phyloP scores from a whole-genome alignment of 2,329 filamentous ascomycete species.

The Paecilomyces niveus region DNA sequence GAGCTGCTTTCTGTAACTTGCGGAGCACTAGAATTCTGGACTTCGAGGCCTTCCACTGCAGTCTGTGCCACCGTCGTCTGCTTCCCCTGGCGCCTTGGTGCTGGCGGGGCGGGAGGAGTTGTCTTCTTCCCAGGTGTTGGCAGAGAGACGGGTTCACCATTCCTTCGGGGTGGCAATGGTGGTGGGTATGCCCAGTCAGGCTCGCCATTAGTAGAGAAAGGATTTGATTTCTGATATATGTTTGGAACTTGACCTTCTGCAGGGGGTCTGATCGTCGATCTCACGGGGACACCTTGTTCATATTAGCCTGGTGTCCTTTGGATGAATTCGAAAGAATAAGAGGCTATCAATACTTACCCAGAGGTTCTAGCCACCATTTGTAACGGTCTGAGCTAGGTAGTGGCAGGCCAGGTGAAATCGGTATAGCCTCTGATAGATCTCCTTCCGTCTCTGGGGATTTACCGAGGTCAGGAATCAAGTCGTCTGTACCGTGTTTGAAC shows the following conservation, averaged over 20 bases:
- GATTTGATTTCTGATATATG: conserved; percentile 68
- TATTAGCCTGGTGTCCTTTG: conserved; percentile 7
- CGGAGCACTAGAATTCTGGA: neutral
- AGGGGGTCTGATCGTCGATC: conserved; percentile 63
- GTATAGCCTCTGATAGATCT: conserved; percentile 72
- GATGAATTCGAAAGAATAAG: neutral
- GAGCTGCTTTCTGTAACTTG: neutral
- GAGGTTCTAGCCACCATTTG: conserved; percentile 58
- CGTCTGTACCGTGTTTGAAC: conserved; percentile 58
- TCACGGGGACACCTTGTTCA: conserved; percentile 59
- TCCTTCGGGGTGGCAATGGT: conserved; percentile 6
- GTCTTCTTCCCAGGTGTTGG: neutral
- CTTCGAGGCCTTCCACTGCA: neutral
- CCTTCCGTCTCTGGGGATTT: conserved; percentile 40
- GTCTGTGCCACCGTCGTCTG: conserved; percentile 3
- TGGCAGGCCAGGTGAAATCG: conserved; percentile 69
- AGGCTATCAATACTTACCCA: conserved; percentile 35
- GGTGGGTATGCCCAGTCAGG: conserved; percentile 68
- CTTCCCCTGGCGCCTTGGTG: conserved; percentile 16
- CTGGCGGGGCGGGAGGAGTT: conserved; percentile 12
- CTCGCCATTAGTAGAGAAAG: conserved; percentile 67
- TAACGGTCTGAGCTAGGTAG: conserved; percentile 55
- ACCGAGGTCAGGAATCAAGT: conserved; percentile 21
- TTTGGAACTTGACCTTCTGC: conserved; percentile 60
- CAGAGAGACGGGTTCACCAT: conserved; percentile 2